Base-by-base conservation (phyloP, 495 filamentous ascomycete genomes). In the Aspergillus leporis region DNA sequence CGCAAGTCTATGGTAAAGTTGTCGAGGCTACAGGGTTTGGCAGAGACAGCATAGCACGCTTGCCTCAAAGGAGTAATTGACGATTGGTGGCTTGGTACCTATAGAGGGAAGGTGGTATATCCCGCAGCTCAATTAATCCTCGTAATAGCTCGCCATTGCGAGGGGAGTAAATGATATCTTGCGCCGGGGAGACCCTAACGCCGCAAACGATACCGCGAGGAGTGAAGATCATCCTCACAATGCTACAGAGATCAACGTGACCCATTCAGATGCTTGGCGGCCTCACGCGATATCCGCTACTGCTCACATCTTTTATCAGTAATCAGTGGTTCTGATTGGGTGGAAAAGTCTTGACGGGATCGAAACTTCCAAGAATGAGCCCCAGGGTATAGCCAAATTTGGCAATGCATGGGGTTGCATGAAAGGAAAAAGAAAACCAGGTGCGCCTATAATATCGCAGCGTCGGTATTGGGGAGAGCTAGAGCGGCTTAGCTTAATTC, bases 51-150 rank as follows among this genome's bases (percentile, higher is more conserved):
- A 47, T 53, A n/a, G 51, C 22, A 45, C 50, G 30, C 30, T 59
- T 53, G 48, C 53, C 53, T 50, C 53, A 52, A 50, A 56, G 56
- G 57, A 53, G 46, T 54, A 31, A 25, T n/a, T 31, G 30, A 49
- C 53, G 49, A 38, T 51, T 43, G 23, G 43, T 47, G 43, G 21
- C 18, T 47, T 47, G 36, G 31, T 49, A 55, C 30, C 61, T 51
- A 28, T 41, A 57, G 47, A 9, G 46, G 58, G 53, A 60, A 64
- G 61, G 61, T 64, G 30, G 61, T 60, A 64, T 55, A 55, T 43
- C 43, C 28, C 51, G 38, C 38, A 41, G 38, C n/a, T 47, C 43
- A 22, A 47, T 53, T 40, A 40, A 40, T 23, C 34, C 51, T 22
- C 16, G 8, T 23, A 23, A 16, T 18, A 40, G 30, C 32, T 47